Conservation (phyloP, 2,329 filamentous ascomycete species). For the Fusarium pilosicola region DNA sequence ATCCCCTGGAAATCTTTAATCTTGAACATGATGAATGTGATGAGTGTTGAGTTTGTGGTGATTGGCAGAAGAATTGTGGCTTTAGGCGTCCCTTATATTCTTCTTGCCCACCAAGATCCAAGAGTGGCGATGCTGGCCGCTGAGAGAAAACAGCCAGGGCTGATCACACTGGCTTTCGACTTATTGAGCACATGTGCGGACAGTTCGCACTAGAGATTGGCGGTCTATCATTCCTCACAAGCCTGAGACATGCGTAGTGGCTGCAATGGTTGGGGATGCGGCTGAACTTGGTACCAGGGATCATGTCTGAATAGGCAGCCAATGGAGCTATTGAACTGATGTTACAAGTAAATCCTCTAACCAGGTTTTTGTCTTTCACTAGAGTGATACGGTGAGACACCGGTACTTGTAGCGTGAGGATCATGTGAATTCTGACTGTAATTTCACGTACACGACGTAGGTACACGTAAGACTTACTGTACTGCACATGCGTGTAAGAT, state of each 20-base stretch:
- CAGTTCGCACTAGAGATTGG: neutral
- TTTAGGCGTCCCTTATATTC: neutral
- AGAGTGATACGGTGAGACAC: no score
- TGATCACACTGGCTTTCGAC: neutral
- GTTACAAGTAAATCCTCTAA: neutral
- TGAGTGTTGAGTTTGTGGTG: neutral
- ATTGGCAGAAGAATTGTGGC: neutral
- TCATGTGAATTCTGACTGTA: neutral
- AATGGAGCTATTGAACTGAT: neutral
- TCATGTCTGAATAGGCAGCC: neutral
- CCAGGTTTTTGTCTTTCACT: no score
- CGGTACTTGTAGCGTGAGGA: no score
- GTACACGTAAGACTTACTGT: slow-evolving; percentile 4
- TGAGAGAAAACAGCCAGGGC: neutral
- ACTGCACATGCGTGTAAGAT: neutral
- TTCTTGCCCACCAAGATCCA: neutral
- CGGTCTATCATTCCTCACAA: neutral
- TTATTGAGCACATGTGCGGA: neutral
- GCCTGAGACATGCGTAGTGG: slow-evolving; percentile 3
- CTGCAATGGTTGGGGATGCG: neutral
- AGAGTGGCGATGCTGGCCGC: neutral
- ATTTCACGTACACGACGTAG: neutral
- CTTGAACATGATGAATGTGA: slow-evolving; percentile 23
- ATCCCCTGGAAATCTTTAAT: slow-evolving; percentile 37
- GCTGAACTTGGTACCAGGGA: neutral